These are phyloP conservation scores for Tylopilus sp. DNA, from an alignment of 1,284 basidiomycete genomes.

Conservation along the genomic window DNA sequence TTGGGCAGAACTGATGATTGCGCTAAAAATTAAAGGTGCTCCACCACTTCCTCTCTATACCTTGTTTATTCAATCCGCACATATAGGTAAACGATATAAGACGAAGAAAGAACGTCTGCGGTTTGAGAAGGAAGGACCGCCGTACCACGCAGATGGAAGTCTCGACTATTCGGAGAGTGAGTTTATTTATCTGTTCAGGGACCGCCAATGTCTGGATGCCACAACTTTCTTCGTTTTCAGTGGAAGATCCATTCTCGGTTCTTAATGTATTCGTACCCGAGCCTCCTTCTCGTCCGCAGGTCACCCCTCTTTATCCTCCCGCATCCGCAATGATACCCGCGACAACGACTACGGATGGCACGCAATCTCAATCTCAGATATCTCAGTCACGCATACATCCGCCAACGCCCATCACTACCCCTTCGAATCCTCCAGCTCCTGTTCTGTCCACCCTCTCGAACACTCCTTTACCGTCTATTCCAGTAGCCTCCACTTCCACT, in stretches of 20 bases:
- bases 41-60: neutral
- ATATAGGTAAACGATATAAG: conserved; percentile 64
- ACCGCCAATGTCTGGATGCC: neutral
- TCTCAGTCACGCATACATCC: neutral
- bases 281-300: conserved; percentile 46
- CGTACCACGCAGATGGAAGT: conserved; percentile 64
- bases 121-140: conserved; percentile 69
- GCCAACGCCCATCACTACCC: conserved; percentile 13
- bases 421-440: conserved; percentile 16
- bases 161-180: conserved; percentile 67
- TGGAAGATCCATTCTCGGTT: conserved; percentile 74
- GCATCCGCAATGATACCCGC: too few species aligned
- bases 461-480: neutral
- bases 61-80: neutral
- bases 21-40: conserved; percentile 66
- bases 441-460: conserved; percentile 16
- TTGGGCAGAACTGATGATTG: conserved; percentile 64
- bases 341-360: neutral
- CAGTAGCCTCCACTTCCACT: conserved; percentile 3
- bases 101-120: conserved; percentile 75
- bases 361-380: conserved; percentile 4
- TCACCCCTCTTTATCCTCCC: conserved; percentile 55
- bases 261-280: conserved; percentile 62
- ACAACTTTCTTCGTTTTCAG: conserved; percentile 34
- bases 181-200: conserved; percentile 8